Percentiles rank a stretch among this genome's conserved stretches.
Evolutionary conservation across 495 filamentous ascomycete species (phyloP).

Genomic region (Daldinia vernicosa): DNA sequence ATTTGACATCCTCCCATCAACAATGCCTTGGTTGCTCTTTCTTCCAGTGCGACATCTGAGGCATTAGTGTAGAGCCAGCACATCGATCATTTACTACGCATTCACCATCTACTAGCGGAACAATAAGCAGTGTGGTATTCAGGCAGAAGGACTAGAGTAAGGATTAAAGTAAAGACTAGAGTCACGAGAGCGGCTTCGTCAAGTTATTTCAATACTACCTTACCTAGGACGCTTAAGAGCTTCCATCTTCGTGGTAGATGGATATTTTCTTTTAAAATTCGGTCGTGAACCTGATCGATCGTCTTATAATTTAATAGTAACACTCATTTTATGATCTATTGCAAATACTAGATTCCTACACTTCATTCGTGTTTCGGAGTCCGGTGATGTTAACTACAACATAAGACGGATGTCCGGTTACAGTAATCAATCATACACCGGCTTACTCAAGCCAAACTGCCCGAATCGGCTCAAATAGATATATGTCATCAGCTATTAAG

Average conservation of each 20-base stretch:
- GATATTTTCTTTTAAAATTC: not conserved
- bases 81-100: conserved; percentile 8
- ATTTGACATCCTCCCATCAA: conserved; percentile 20
- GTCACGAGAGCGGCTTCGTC: not conserved
- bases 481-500: conserved; percentile 32
- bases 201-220: conserved; percentile 1
- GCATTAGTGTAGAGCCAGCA: not conserved
- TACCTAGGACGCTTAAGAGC: conserved; percentile 5
- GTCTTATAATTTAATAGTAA: conserved; percentile 10
- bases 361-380: conserved; percentile 37
- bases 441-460: conserved; percentile 41
- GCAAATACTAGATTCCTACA: conserved; percentile 6
- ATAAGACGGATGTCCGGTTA: conserved; percentile 39
- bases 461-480: conserved; percentile 18
- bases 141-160: not conserved
- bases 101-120: conserved; percentile 15
- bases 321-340: conserved; percentile 13
- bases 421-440: conserved; percentile 42
- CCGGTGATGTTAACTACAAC: conserved; percentile 38
- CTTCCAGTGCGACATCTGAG: not conserved
- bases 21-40: not conserved
- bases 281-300: not conserved
- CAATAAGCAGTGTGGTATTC: conserved; percentile 27
- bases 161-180: not conserved
- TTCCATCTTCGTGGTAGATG: conserved; percentile 19